Conservation (phyloP, 176 grass and related monocot genomes). For the Ampelocalamus luodianensis region DNA sequence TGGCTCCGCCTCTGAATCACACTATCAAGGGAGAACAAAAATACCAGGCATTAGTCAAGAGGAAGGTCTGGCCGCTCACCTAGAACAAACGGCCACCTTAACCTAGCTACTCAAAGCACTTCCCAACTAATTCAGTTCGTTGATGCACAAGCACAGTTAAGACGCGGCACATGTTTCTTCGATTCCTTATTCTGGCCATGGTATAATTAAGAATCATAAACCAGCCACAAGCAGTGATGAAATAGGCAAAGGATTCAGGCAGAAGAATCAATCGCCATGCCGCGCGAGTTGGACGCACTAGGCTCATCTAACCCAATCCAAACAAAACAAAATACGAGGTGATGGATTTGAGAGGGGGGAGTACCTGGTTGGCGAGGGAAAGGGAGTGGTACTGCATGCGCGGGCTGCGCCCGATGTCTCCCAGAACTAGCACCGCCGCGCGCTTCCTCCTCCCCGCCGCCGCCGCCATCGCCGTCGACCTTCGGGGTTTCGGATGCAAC, state of each 20-base stretch:
- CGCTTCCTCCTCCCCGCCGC: slow-evolving; percentile 56
- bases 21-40: not conserved
- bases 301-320: not conserved
- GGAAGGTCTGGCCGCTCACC: not conserved
- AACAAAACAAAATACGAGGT: not conserved
- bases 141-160: too few species aligned
- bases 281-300: not conserved
- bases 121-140: not conserved
- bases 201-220: not conserved
- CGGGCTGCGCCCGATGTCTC: slow-evolving; percentile 93
- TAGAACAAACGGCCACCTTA: not conserved
- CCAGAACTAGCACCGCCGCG: slow-evolving; percentile 83
- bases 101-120: not conserved
- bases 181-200: not conserved
- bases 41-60: not conserved
- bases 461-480: slow-evolving; percentile 13
- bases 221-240: not conserved
- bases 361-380: slow-evolving; percentile 84
- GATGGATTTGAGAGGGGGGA: not conserved
- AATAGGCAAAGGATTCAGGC: not conserved
- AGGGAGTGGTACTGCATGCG: slow-evolving; percentile 98
- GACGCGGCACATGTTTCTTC: not conserved
- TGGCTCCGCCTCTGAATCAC: too few species aligned
- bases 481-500: slow-evolving; percentile 21
- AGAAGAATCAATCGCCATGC: not conserved